Evolutionary conservation across 257 asterid genomes (phyloP).

Genomic region (Scutellaria galericulata): DNA sequence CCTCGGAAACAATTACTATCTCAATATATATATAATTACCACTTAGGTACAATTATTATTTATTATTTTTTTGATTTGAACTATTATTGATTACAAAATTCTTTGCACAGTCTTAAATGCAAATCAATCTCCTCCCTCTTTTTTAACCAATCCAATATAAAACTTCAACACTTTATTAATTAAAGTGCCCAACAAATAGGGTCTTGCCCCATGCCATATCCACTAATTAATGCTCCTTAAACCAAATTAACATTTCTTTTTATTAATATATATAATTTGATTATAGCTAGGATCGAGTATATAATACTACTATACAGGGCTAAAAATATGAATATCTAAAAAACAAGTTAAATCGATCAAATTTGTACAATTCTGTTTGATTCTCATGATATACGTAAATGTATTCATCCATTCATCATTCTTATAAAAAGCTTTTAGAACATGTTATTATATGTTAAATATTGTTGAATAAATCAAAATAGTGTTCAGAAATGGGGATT

Average conservation of each 20-base stretch:
- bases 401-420: background rate
- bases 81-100: conserved; percentile 24
- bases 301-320: no score
- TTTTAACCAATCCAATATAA: conserved; percentile 31
- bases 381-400: background rate
- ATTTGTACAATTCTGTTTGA: background rate
- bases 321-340: no score
- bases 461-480: no score
- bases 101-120: conserved; percentile 40
- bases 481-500: conserved; percentile 6
- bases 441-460: background rate
- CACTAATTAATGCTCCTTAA: conserved; percentile 12
- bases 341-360: no score
- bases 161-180: conserved; percentile 35
- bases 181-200: conserved; percentile 31
- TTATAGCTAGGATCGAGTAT: no score
- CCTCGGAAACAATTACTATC: conserved; percentile 50
- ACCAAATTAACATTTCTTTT: background rate
- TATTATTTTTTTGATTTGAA: conserved; percentile 20
- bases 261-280: background rate
- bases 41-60: conserved; percentile 18
- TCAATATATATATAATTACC: conserved; percentile 17
- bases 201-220: conserved; percentile 37
- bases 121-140: conserved; percentile 30
- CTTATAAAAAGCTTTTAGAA: background rate